Evolutionary conservation across 169 alveolate genomes (phyloP).

Genomic region (Cryptosporidium canis): DNA sequence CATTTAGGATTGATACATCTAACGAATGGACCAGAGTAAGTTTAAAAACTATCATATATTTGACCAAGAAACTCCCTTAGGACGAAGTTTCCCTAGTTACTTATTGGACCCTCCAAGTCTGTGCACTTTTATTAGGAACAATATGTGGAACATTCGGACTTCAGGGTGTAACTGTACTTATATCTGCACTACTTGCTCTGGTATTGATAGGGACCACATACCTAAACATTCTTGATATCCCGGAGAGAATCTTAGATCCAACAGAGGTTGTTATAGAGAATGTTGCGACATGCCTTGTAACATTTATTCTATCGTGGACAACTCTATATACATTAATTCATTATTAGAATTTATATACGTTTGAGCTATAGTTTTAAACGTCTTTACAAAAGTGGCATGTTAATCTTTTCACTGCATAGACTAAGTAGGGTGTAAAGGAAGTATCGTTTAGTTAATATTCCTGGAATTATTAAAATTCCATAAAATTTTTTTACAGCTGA

Average conservation of each 20-base stretch:
- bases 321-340: conserved; percentile 33
- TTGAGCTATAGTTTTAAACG: not conserved
- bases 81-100: conserved; percentile 63
- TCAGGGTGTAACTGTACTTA: conserved; percentile 21
- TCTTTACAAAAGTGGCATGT: too few relatives aligned
- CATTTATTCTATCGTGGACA: conserved; percentile 58
- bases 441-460: not conserved
- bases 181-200: conserved; percentile 29
- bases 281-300: conserved; percentile 41
- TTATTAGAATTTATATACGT: not conserved
- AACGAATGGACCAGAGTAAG: conserved; percentile 68
- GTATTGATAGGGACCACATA: conserved; percentile 49
- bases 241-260: conserved; percentile 69
- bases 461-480: not conserved
- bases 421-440: not conserved
- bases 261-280: conserved; percentile 62
- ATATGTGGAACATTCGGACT: conserved; percentile 30
- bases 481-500: not conserved
- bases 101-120: conserved; percentile 53
- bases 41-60: not conserved
- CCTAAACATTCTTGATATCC: conserved; percentile 29
- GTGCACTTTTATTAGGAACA: conserved; percentile 23
- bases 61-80: not conserved
- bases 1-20: conserved; percentile 37
- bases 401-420: not conserved